A percentile compares a stretch with the other conserved stretches of the same genome.
These are phyloP conservation scores for Hermanozyma aechmeae DNA, from an alignment of 805 yeast genomes.

Conservation along the genomic window DNA sequence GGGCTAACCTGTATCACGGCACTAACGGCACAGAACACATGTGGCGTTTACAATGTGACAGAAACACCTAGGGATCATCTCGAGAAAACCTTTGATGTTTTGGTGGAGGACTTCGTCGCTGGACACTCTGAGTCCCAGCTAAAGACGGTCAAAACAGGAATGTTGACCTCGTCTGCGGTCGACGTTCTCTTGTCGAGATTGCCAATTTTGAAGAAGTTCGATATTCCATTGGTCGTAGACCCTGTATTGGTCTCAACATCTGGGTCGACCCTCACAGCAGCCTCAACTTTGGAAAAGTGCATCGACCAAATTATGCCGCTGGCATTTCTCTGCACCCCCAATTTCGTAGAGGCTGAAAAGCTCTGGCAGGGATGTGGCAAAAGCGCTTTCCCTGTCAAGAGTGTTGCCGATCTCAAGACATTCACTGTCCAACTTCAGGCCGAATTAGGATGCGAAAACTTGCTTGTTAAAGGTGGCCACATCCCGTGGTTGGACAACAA, in stretches of 20 bases:
- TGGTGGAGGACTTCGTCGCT: slow-evolving; percentile 46
- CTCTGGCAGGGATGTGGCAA: slow-evolving; percentile 18
- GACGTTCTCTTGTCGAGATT: slow-evolving; percentile 32
- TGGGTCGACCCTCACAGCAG: slow-evolving; percentile 50
- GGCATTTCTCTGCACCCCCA: slow-evolving; percentile 68
- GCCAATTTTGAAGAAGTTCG: slow-evolving; percentile 14
- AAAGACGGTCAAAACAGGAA: slow-evolving; percentile 71
- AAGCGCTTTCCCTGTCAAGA: slow-evolving; percentile 10
- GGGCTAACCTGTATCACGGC: slow-evolving; percentile 74
- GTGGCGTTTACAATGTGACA: slow-evolving; percentile 33
- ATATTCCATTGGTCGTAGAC: slow-evolving; percentile 49
- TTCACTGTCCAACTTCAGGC: slow-evolving; percentile 17
- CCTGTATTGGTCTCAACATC: slow-evolving; percentile 83
- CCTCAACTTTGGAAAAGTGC: slow-evolving; percentile 34
- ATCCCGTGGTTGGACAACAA: slow-evolving; percentile 29
- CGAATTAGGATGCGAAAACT: slow-evolving; percentile 34
- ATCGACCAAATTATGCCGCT: slow-evolving; percentile 37
- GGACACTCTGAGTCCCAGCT: slow-evolving; percentile 23
- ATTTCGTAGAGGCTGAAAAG: slow-evolving; percentile 53
- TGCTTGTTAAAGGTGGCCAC: slow-evolving; percentile 80
- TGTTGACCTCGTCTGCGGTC: slow-evolving; percentile 53
- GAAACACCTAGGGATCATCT: slow-evolving; percentile 37
- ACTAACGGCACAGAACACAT: slow-evolving; percentile 71
- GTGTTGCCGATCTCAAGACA: slow-evolving; percentile 24
- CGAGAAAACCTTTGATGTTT: slow-evolving; percentile 38